Evolutionary conservation across 257 asterid genomes (phyloP), one percentile per base, ranked within the genome.

Genomic region (Parsonsia alboflavescens): DNA sequence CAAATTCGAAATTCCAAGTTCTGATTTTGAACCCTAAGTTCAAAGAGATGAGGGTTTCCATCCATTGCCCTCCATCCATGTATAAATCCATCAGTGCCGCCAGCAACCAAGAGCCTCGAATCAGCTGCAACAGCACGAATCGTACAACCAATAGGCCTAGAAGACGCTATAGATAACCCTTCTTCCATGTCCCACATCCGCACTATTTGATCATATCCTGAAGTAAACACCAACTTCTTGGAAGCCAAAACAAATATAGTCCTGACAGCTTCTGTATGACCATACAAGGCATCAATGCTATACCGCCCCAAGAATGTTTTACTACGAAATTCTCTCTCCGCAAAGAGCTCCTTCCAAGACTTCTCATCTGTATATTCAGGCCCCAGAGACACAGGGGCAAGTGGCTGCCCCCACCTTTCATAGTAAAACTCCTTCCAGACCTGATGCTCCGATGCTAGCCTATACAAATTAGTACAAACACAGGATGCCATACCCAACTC

Each of bases 181-280:
- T 92, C 97, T 74, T 94, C 99, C 88, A 94, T 46, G 76, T 90
- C 94, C 99, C 99, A 94, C 96, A 92, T 89, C 69, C 99, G 83
- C 48, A 94, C 89, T 24, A 84, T 84, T 86, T 90, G 98, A 87
- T 94, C 99, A 84, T 92, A 95, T 53, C 99, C 99, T 0, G 99
- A 90, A 74, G 96, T 95, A 77, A 95, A 88, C 42, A 90, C 85
- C 22, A 95, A 84, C 81, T 90, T 95, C 84, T 88, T 95, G 44
- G 97, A 92, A 79, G 82, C 89, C 73, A 95, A 80, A 58, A 92
- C 88, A 53, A 86, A 88, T 68, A 92, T 89, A 0, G 94, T 84
- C 83, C 96, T 84, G 72, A 95, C 96, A 70, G 98, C 96, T 79
- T 95, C 98, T 0, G 87, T 85, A 81, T 95, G 99, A 74, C 99